Base-by-base conservation (phyloP, 306 rosid genomes). In the Quercus ilex region DNA sequence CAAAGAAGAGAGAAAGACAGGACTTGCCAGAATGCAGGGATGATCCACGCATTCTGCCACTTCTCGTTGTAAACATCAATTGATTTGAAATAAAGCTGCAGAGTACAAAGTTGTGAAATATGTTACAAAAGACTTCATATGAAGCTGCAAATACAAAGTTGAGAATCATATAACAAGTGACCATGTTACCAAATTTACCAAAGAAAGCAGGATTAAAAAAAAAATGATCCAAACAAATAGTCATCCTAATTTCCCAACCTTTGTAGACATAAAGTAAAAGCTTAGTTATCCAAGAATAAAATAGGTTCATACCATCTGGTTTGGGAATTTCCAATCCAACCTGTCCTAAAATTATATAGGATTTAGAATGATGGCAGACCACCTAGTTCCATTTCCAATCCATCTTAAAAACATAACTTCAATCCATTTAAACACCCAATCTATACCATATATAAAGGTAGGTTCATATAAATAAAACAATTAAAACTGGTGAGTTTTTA, bases 21-120 rank as follows among this genome's bases (percentile, higher is more conserved):
- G 81, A 87, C 83, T 85, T 89, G 92, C 92, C 92, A 89, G 75
- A 89, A 89, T 78, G 92, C 92, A 25, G 92, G 90, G 77, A 89
- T 58, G 79, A 89, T 83, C 92, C 92, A 89, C 28, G 92, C 92
- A 78, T 85, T 78, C 63, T 80, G 89, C 92, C 92, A 89, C 78
- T 78, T 86, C 92, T 89, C 89, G 67, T 86, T 89, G 89, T 89
- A 89, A 21, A 86, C 70, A 63, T 89, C 90, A 17, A 77, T 86
- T 8, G 89, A 84, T 55, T 89, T 89, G 87, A 86, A 82, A 71
- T 89, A 84, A 7, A 89, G 90, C 92, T 89, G 92, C 86, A 83
- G 7, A 69, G 14, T 69, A 41, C 71, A 73, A n/a, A 73, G 19
- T 41, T 6, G 76, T 64, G 71, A 65, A 38, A 65, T 3, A 49